phyloP scores from a whole-genome alignment of 2,329 filamentous ascomycete species.

The Phialemoniopsis sp. region DNA sequence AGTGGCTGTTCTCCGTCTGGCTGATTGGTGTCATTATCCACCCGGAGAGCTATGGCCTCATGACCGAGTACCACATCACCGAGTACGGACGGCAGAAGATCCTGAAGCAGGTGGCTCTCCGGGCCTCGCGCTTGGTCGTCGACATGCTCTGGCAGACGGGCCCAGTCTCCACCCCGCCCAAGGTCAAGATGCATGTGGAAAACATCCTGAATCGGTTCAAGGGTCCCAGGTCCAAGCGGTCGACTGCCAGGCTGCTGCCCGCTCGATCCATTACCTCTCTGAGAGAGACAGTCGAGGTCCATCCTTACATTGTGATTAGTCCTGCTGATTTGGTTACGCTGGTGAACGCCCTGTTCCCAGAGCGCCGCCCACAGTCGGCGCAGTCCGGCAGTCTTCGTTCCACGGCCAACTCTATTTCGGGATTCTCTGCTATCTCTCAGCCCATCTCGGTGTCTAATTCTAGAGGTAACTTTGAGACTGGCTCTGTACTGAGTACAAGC shows the following conservation, averaged over 20 bases:
- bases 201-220: constrained; percentile 65
- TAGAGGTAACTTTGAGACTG: constrained; percentile 58
- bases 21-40: constrained; percentile 79
- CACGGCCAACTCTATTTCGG: constrained; percentile 64
- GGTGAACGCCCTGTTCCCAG: constrained; percentile 80
- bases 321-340: constrained; percentile 76
- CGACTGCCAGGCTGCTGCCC: constrained; percentile 58
- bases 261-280: constrained; percentile 70
- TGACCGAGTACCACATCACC: constrained; percentile 88
- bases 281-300: constrained; percentile 72
- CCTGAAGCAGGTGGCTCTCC: constrained; percentile 73
- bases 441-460: constrained; percentile 58
- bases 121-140: constrained; percentile 74
- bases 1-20: constrained; percentile 90
- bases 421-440: constrained; percentile 64
- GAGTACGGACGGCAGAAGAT: constrained; percentile 85
- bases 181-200: constrained; percentile 66
- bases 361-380: constrained; percentile 60
- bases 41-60: constrained; percentile 75
- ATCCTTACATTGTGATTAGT: constrained; percentile 75
- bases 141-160: constrained; percentile 71
- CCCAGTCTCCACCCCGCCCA: constrained; percentile 56
- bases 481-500: constrained; percentile 69
- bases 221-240: constrained; percentile 42
- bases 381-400: constrained; percentile 60